phyloP scores from a whole-genome alignment of 306 rosid species.

The Cicer bijugum region DNA sequence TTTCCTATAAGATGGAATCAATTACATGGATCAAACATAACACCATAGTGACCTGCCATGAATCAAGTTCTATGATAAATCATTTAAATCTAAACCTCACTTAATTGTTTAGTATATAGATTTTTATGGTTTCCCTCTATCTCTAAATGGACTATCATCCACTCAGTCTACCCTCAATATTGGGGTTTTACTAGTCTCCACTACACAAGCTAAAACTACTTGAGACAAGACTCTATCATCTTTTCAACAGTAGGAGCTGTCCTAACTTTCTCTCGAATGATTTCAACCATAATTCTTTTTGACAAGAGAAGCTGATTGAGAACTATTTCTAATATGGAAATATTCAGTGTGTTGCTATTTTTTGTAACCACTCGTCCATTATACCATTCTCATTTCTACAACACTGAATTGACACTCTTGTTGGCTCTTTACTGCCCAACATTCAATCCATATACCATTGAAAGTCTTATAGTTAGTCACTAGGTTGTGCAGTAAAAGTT shows the following conservation, averaged over 20 bases:
- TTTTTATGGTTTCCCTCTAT: constrained; percentile 8
- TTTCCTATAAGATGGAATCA: not conserved
- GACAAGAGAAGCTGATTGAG: too few species aligned
- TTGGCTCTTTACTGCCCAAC: not conserved
- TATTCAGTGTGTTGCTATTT: too few species aligned
- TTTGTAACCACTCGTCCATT: not conserved
- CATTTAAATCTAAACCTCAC: constrained; percentile 6
- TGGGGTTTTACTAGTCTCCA: not conserved
- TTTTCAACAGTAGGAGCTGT: not conserved
- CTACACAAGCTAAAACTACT: not conserved
- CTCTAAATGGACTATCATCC: constrained; percentile 19
- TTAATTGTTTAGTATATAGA: not conserved
- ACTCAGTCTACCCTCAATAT: not conserved
- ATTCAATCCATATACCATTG: constrained; percentile 3
- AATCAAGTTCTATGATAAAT: not conserved
- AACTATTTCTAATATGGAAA: too few species aligned
- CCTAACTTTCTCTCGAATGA: not conserved
- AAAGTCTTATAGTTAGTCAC: not conserved
- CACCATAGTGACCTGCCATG: not conserved
- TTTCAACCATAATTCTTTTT: not conserved
- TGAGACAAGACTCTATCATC: not conserved
- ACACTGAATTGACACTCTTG: not conserved
- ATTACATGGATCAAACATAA: constrained; percentile 1
- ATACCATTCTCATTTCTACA: not conserved
- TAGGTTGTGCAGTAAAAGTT: not conserved